Evolutionary conservation across 192 early-diverging fungal species (phyloP).

Genomic region (Coemansia sp.): DNA sequence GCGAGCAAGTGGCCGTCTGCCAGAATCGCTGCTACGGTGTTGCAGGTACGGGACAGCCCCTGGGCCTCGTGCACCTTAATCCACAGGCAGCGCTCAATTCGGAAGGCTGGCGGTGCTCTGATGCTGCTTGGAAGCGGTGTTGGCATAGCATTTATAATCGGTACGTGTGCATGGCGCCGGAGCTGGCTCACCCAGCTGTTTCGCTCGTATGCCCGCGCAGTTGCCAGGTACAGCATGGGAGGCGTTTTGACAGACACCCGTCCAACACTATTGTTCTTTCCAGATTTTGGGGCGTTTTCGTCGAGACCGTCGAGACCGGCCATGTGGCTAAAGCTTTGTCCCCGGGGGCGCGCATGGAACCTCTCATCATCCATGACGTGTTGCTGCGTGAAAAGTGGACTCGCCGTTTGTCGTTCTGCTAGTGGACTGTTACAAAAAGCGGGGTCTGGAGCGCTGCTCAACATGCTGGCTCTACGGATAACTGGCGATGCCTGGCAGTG

Average conservation of each 20-base stretch:
- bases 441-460: too few species aligned
- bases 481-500: background rate
- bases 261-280: too few species aligned
- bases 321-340: constrained; percentile 6
- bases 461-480: background rate
- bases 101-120: constrained; percentile 10
- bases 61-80: constrained; percentile 32
- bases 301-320: background rate
- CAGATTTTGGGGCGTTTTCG: too few species aligned
- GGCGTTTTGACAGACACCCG: constrained; percentile 9
- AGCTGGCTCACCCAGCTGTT: constrained; percentile 43
- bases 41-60: constrained; percentile 6
- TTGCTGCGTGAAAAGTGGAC: too few species aligned
- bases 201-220: constrained; percentile 30
- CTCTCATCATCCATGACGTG: too few species aligned
- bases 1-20: constrained; percentile 35
- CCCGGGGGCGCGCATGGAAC: constrained; percentile 1
- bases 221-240: constrained; percentile 27
- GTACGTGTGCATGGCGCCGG: constrained; percentile 15
- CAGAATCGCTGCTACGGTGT: constrained; percentile 14
- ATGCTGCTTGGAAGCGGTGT: background rate
- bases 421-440: too few species aligned
- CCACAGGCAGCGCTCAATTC: constrained; percentile 46
- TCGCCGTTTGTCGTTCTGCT: too few species aligned
- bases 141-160: constrained; percentile 7